A percentile compares a stretch with the other conserved stretches of the same genome.
Evolutionary conservation across 2,329 filamentous ascomycete genomes (phyloP).

Genomic region (Pyricularia pennisetigena): DNA sequence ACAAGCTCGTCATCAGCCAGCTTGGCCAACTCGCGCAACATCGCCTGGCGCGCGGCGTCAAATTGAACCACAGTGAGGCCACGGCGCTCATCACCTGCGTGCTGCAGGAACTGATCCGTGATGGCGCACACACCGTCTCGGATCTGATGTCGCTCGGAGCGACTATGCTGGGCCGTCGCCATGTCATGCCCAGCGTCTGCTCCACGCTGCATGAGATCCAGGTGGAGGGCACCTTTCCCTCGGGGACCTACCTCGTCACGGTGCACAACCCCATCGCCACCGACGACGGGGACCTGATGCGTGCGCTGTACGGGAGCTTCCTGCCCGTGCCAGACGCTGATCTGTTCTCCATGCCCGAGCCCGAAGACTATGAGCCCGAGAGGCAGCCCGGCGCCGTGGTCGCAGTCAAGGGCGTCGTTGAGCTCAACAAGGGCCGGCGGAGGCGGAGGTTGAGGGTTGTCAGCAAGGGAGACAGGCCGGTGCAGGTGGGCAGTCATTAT

Average conservation of each 20-base stretch:
- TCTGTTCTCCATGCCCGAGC: slow-evolving; percentile 55
- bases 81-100: slow-evolving; percentile 76
- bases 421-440: slow-evolving; percentile 63
- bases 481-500: slow-evolving; percentile 92
- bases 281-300: slow-evolving; percentile 78
- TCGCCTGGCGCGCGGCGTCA: slow-evolving; percentile 77
- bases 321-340: slow-evolving; percentile 64
- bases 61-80: slow-evolving; percentile 84
- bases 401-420: slow-evolving; percentile 54
- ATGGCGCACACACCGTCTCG: slow-evolving; percentile 85
- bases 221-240: slow-evolving; percentile 88
- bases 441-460: slow-evolving; percentile 68
- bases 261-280: slow-evolving; percentile 82
- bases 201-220: slow-evolving; percentile 74
- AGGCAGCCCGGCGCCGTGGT: slow-evolving; percentile 75
- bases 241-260: slow-evolving; percentile 87
- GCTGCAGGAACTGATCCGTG: slow-evolving; percentile 91
- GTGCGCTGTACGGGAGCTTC: slow-evolving; percentile 85
- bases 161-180: slow-evolving; percentile 86
- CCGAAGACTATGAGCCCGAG: slow-evolving; percentile 54
- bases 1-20: slow-evolving; percentile 92
- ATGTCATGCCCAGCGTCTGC: slow-evolving; percentile 77
- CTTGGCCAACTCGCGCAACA: slow-evolving; percentile 80
- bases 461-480: slow-evolving; percentile 79
- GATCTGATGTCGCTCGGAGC: slow-evolving; percentile 89